Evolutionary conservation across 331 rosid genomes (phyloP), one percentile per base, ranked within the genome.

Genomic region (Acacia concinna): DNA sequence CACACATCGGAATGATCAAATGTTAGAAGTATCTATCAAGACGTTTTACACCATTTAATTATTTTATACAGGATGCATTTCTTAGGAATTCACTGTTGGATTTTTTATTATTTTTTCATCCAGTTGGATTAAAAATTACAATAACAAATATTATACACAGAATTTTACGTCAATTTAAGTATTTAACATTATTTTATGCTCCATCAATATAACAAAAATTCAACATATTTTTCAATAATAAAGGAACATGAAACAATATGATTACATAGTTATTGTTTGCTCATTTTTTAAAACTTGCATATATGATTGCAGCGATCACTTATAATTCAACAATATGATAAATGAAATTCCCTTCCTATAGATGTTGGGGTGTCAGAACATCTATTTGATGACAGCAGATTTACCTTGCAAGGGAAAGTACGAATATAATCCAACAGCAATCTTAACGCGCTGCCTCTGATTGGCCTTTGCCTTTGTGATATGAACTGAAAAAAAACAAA

Each of bases 391-490:
- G 59, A 66, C 75, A 70, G 67, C 17, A 70, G 27, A 78, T 21
- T 57, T 86, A 96, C 99, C 94, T 91, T 96, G 90, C 97, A 89
- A 1, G 98, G 98, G 71, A 87, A 82, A 4, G 91, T 82, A 59
- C 65, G 88, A 52, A 91, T 40, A 86, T 91, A 96, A 75, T 83
- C 90, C 84, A 83, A 78, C 49, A 93, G 83, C 91, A 96, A 83
- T 78, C 87, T 90, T 84, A 88, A 81, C 78, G 97, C 86, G 70
- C 91, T 81, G 13, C 99, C 97, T 81, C 98, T 87, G 65, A 90
- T 72, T 68, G 94, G 98, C 75, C 89, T 90, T 74, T 91, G 86
- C 85, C 93, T 88, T 85, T 96, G 99, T 20, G 99, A 93, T 86
- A 93, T 81, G 83, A 91, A 96, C 99, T 93, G 86, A 59, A 77